Percentiles rank a stretch among this genome's conserved stretches.
Conservation (phyloP, 768 basidiomycete species). For the Termitomyces sp. region DNA sequence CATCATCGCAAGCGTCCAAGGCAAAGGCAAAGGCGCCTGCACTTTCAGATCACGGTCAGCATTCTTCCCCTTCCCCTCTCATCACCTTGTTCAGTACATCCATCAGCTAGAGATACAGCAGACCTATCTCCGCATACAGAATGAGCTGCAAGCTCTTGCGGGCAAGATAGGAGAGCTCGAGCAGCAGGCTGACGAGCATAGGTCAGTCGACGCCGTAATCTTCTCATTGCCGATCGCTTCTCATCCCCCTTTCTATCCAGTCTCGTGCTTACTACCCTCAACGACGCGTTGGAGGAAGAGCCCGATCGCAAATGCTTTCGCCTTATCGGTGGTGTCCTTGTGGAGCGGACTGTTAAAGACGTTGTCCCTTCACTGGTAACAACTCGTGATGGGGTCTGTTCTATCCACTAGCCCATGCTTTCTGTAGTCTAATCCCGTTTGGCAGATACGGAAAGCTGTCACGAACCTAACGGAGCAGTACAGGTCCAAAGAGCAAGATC, state of each 20-base stretch:
- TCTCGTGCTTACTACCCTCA: constrained; percentile 81
- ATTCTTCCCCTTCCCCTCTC: not conserved
- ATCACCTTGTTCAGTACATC: constrained; percentile 28
- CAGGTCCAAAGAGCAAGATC: constrained; percentile 81
- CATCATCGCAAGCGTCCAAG: constrained; percentile 47
- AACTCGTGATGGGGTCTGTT: constrained; percentile 80
- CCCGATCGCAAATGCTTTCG: constrained; percentile 95
- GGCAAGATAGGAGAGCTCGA: constrained; percentile 96
- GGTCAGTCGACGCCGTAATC: constrained; percentile 42
- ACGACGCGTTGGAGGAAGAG: constrained; percentile 75
- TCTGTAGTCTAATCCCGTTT: constrained; percentile 12
- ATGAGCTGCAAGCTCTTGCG: constrained; percentile 86
- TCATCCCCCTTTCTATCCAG: constrained; percentile 31
- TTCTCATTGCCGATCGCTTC: not conserved
- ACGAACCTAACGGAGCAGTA: constrained; percentile 78
- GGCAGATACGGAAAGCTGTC: constrained; percentile 79
- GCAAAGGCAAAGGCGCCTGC: constrained; percentile 51
- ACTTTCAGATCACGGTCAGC: constrained; percentile 71
- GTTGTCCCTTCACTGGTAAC: constrained; percentile 86
- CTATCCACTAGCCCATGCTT: not conserved
- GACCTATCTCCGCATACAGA: constrained; percentile 76
- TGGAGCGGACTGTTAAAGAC: constrained; percentile 93
- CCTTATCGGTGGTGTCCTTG: constrained; percentile 90
- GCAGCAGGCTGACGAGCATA: constrained; percentile 92
- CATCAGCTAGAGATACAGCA: constrained; percentile 77